Evolutionary conservation across 257 asterid genomes (phyloP), one percentile per base, ranked within the genome.

Genomic region (Scutellaria baicalensis): DNA sequence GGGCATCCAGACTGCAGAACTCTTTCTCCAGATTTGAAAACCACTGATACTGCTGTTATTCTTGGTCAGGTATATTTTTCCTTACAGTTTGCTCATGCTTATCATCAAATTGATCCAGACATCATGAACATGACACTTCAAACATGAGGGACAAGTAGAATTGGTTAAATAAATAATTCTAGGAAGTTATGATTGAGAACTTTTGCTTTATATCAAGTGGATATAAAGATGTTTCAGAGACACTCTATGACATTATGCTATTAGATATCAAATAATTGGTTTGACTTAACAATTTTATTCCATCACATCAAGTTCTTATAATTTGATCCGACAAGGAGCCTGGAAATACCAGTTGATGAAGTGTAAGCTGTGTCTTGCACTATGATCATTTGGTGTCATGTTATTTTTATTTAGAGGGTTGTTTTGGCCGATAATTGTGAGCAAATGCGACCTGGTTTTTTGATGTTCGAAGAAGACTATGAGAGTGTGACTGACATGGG

Each of bases 1-100:
- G 97, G 97, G 68, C 99, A 89, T 67, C 99, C 97, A 39, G 97
- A 91, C 81, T 87, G 75, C 76, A 78, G 84, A 70, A 79, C 81
- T 73, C 90, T 93, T 70, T 79, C 84, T 61, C 97, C 93, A 39
- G 96, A 88, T 73, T 77, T 91, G 83, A 89, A 75, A 79, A 82
- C 83, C 83, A 79, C 87, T 0, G 95, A 93, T 70, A 91, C 96
- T 51, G 96, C 96, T 69, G 91, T 89, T 72, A 71, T 91, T 81
- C 89, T 89, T 57, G 99, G 97, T 56, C 99, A 84, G 95, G 97
- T 93, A 79, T 55, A 36, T 68, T 74, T 39, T 40, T 65, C 21
- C 20, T 66, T 11, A 16, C 38, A 6, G n/a, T 6, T 61, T 42
- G 21, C 21, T 33, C 70, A 66, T 48, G 39, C 9, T 72, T 9